Percentiles rank a stretch among this genome's conserved stretches.
Evolutionary conservation across 1,284 basidiomycete species (phyloP).

Genomic region (Tylopilus orsonianus): DNA sequence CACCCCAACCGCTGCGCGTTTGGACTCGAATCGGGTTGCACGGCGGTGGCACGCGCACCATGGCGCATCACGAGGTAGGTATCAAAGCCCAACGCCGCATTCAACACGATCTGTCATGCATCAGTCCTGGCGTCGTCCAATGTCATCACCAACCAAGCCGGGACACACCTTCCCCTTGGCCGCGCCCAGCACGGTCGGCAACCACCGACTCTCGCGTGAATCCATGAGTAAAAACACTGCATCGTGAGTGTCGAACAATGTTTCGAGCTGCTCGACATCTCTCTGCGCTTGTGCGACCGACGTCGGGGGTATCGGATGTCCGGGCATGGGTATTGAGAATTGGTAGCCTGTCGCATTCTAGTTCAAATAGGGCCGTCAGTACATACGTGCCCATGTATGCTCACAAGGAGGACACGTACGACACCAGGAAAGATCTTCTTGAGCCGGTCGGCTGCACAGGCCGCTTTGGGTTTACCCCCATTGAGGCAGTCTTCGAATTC

Average conservation of each 20-base stretch:
- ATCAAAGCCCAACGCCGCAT: constrained; percentile 95
- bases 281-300: constrained; percentile 58
- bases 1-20: constrained; percentile 68
- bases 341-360: constrained; percentile 78
- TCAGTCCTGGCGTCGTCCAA: not conserved
- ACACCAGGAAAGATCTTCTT: constrained; percentile 92
- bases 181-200: constrained; percentile 87
- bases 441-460: constrained; percentile 84
- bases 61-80: constrained; percentile 97
- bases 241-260: constrained; percentile 82
- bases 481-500: constrained; percentile 93
- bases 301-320: constrained; percentile 79
- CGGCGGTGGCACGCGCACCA: constrained; percentile 56
- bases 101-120: constrained; percentile 75
- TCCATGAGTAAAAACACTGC: constrained; percentile 97
- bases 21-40: constrained; percentile 28
- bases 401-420: constrained; percentile 39
- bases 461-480: constrained; percentile 92
- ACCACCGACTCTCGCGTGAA: constrained; percentile 87
- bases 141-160: not conserved
- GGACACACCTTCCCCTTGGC: constrained; percentile 74
- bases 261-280: constrained; percentile 73
- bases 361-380: not conserved
- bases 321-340: constrained; percentile 94
- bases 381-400: not conserved